These are phyloP conservation scores for Prunus fruticosa DNA, from an alignment of 306 rosid genomes.

Conservation along the genomic window DNA sequence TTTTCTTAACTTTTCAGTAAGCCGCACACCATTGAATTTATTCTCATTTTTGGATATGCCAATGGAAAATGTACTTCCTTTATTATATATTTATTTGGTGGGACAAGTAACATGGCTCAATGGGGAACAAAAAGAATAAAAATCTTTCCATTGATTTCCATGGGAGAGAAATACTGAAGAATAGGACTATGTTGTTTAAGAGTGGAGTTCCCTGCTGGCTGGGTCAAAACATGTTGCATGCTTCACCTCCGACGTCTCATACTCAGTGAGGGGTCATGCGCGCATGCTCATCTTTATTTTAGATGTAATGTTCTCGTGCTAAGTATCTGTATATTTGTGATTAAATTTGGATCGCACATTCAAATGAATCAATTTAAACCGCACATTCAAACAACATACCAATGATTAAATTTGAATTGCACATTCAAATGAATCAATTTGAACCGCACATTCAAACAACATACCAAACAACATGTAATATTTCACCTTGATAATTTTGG, in stretches of 20 bases:
- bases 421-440: too few species aligned
- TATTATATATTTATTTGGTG: conserved; percentile 29
- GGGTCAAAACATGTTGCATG: background rate
- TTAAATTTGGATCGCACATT: too few species aligned
- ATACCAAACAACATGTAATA: too few species aligned
- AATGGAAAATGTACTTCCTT: conserved; percentile 5
- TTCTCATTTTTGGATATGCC: conserved; percentile 12
- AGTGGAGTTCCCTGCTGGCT: conserved; percentile 1
- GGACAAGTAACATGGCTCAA: conserved; percentile 44
- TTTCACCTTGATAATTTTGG: too few species aligned
- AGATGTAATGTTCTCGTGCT: background rate
- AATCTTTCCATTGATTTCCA: conserved; percentile 44
- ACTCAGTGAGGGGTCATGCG: background rate
- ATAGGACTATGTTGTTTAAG: background rate
- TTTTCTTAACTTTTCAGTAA: background rate
- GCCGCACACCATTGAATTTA: conserved; percentile 22
- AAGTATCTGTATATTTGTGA: background rate
- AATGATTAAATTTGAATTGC: too few species aligned
- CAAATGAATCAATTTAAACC: too few species aligned
- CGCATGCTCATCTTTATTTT: background rate
- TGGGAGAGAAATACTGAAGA: conserved; percentile 24
- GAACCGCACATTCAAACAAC: too few species aligned
- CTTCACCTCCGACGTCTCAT: conserved; percentile 5
- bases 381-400: too few species aligned
- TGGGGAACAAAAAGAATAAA: conserved; percentile 65